A percentile compares a stretch with the other conserved stretches of the same genome.
Conservation (phyloP, 192 early-diverging fungal genomes). For the Coemansia sp. region DNA sequence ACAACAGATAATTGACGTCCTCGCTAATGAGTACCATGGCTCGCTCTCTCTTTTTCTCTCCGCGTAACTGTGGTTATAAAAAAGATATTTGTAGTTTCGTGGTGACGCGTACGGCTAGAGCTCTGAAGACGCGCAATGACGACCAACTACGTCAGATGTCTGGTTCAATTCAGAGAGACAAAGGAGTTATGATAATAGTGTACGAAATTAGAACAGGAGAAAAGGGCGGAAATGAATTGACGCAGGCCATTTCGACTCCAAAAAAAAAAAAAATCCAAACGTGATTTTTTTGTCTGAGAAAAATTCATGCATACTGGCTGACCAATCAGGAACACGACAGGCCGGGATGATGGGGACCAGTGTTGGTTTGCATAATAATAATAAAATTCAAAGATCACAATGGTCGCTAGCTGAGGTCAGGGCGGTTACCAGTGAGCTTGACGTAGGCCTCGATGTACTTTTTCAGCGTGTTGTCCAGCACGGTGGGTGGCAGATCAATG, state of each 20-base stretch:
- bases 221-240: constrained; percentile 3
- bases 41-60: not conserved
- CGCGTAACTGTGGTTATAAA: not conserved
- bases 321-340: constrained; percentile 14
- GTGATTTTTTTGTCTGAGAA: not conserved
- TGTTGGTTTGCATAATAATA: too few relatives aligned
- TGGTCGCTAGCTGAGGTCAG: constrained; percentile 56
- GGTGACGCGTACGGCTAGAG: not conserved
- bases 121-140: not conserved
- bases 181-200: not conserved
- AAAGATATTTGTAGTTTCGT: not conserved
- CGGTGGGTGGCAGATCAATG: constrained; percentile 81
- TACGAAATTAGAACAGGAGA: not conserved
- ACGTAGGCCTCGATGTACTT: constrained; percentile 93
- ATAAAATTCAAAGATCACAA: too few relatives aligned
- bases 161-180: not conserved
- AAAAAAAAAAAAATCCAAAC: constrained; percentile 7
- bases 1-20: constrained; percentile 87
- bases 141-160: not conserved
- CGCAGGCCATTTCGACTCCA: not conserved
- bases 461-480: constrained; percentile 81
- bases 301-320: not conserved
- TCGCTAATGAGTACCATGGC: constrained; percentile 79
- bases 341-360: not conserved
- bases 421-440: constrained; percentile 76